Conservation (phyloP, 1,139 yeast species). For the Starmera stellimalicola region DNA sequence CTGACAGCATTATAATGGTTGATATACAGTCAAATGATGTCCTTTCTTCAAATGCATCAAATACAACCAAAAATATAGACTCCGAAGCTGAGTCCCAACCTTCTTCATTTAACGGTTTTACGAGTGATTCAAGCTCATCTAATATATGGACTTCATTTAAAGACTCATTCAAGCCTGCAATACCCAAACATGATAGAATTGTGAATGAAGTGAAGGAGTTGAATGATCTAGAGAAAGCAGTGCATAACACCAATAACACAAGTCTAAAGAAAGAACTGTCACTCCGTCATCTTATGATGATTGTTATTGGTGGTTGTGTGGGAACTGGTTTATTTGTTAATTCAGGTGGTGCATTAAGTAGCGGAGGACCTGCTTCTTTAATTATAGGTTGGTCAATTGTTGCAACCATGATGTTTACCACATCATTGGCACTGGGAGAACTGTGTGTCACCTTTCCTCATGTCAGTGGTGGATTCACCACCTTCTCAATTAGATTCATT, state of each 20-base stretch:
- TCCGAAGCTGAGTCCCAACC: background rate
- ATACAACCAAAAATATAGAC: background rate
- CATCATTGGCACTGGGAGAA: slow-evolving; percentile 65
- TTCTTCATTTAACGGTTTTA: background rate
- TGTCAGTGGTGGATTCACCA: slow-evolving; percentile 63
- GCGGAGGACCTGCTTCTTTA: slow-evolving; percentile 64
- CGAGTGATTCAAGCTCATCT: background rate
- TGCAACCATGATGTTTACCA: slow-evolving; percentile 50
- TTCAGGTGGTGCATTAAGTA: slow-evolving; percentile 49
- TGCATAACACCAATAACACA: slow-evolving; percentile 54
- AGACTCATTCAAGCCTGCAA: background rate
- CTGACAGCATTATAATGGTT: no score
- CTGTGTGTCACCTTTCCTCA: slow-evolving; percentile 53
- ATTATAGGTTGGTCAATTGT: slow-evolving; percentile 47
- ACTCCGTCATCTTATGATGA: slow-evolving; percentile 62
- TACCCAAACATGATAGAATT: background rate
- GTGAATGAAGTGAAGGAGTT: slow-evolving; percentile 10
- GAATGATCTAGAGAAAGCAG: slow-evolving; percentile 53
- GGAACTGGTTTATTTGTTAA: slow-evolving; percentile 63
- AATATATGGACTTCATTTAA: background rate
- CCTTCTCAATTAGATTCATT: slow-evolving; percentile 56
- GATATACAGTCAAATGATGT: background rate
- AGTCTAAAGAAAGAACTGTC: slow-evolving; percentile 65
- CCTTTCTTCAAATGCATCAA: background rate
- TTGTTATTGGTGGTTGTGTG: slow-evolving; percentile 82